Percentiles rank a stretch among this genome's conserved stretches.
phyloP scores from a whole-genome alignment of 192 early-diverging fungal species.

The Podila verticillata region DNA sequence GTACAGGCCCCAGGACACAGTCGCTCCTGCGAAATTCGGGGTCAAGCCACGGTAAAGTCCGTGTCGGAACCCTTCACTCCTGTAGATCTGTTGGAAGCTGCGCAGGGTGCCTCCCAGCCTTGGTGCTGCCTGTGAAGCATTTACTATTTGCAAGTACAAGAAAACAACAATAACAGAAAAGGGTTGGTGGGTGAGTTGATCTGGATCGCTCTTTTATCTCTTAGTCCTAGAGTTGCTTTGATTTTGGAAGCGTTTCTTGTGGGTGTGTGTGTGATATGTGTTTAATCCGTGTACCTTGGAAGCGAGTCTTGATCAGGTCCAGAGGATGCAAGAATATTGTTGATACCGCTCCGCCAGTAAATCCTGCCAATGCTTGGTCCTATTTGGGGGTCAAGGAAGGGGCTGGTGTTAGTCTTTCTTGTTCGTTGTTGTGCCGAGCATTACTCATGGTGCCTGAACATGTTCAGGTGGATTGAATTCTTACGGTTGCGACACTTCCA shows the following conservation, averaged over 20 bases:
- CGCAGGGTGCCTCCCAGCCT: slow-evolving; percentile 73
- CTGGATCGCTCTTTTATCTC: neutral
- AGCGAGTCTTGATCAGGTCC: slow-evolving; percentile 93
- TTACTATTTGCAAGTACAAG: slow-evolving; percentile 33
- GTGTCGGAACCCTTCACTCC: slow-evolving; percentile 65
- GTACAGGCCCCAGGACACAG: slow-evolving; percentile 96
- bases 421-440: neutral
- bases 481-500: slow-evolving; percentile 54
- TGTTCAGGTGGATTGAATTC: too few relatives aligned
- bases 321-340: slow-evolving; percentile 89
- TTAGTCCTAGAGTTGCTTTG: neutral
- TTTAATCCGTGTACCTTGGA: slow-evolving; percentile 71
- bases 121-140: slow-evolving; percentile 61
- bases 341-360: slow-evolving; percentile 84
- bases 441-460: neutral
- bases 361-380: slow-evolving; percentile 93
- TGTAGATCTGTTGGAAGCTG: slow-evolving; percentile 66
- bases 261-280: too few relatives aligned
- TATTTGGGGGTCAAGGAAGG: slow-evolving; percentile 11
- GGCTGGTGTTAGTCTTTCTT: neutral
- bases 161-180: slow-evolving; percentile 1
- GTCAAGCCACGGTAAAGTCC: slow-evolving; percentile 93
- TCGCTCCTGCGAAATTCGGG: slow-evolving; percentile 91
- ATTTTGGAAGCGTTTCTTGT: too few relatives aligned
- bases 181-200: neutral